Evolutionary conservation across 2,329 filamentous ascomycete genomes (phyloP), one percentile per base, ranked within the genome.

Genomic region (Byssochlamys sp.): DNA sequence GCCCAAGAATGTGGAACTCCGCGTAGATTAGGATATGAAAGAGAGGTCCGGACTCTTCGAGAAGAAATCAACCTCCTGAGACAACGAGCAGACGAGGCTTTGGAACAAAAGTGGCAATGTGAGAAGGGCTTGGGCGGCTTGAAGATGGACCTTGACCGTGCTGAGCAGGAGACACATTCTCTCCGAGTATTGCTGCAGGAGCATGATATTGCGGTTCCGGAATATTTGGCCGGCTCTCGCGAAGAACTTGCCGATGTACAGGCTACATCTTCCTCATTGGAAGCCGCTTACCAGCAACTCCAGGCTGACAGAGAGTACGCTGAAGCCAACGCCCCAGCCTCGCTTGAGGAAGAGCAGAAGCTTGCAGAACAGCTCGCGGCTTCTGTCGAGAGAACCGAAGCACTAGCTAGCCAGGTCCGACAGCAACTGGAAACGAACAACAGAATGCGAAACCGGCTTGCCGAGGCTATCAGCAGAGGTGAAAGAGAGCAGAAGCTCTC

Each of bases 61-160:
- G 85, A 87, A 26, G 94, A 99, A 70, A 88, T 99, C 61, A 89
- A 88, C 55, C 82, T 87, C 14, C 80, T 99, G 57, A 86, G 94
- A 50, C 87, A 87, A 60, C 85, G 94, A 56, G 92, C 92, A 29
- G 92, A 99, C 66, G 92, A 97, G 62, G 92, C 92, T 14, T 81
- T 97, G 12, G 90, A 96, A 68, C 89, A 95, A 67, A 97, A 97
- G 74, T 97, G 90, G 87, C 88, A 95, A 69, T 92, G 91, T 60
- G 92, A 96, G 74, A 95, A 95, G 75, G 90, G 90, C 19, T 78
- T 97, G 1, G 82, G 84, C 55, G 90, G 91, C 57, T 77, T 97
- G 57, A 95, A 96, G 77, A 96, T 96, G 88, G 92, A 97, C 69
- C 83, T 99, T 49, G 94, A 97, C 73, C 89, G 91, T 61, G 91